Evolutionary conservation across 2,329 filamentous ascomycete genomes (phyloP).

Genomic region (Alternaria conjuncta): DNA sequence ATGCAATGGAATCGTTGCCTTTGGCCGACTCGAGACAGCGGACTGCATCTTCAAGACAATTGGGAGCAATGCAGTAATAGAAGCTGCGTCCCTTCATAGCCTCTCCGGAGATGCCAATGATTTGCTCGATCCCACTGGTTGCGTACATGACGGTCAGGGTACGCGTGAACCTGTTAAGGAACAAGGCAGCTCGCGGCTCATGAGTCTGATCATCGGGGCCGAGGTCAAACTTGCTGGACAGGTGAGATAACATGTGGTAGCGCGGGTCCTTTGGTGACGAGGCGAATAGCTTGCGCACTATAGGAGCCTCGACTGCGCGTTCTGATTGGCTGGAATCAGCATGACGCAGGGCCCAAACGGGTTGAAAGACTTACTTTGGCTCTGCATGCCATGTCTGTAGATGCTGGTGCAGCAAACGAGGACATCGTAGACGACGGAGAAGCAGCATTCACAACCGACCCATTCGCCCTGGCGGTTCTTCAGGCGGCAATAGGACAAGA

Average conservation of each 20-base stretch:
- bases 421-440: constrained; percentile 87
- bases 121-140: constrained; percentile 75
- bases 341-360: not conserved
- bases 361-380: constrained; percentile 69
- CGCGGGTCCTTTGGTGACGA: constrained; percentile 82
- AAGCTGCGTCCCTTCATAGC: constrained; percentile 79
- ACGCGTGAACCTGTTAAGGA: constrained; percentile 84
- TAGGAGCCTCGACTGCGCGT: constrained; percentile 76
- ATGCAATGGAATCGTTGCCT: constrained; percentile 88
- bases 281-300: constrained; percentile 79
- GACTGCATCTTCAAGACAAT: constrained; percentile 77
- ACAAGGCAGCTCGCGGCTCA: constrained; percentile 82
- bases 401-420: constrained; percentile 84
- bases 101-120: constrained; percentile 74
- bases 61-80: constrained; percentile 83
- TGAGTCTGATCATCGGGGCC: constrained; percentile 64
- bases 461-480: constrained; percentile 72
- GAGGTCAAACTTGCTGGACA: constrained; percentile 77
- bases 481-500: constrained; percentile 79
- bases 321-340: constrained; percentile 58
- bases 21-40: constrained; percentile 84
- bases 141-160: constrained; percentile 87
- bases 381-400: constrained; percentile 72
- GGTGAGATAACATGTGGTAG: constrained; percentile 87
- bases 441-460: constrained; percentile 86